Conservation (phyloP, 169 alveolate species). For the Blepharisma undulans region DNA sequence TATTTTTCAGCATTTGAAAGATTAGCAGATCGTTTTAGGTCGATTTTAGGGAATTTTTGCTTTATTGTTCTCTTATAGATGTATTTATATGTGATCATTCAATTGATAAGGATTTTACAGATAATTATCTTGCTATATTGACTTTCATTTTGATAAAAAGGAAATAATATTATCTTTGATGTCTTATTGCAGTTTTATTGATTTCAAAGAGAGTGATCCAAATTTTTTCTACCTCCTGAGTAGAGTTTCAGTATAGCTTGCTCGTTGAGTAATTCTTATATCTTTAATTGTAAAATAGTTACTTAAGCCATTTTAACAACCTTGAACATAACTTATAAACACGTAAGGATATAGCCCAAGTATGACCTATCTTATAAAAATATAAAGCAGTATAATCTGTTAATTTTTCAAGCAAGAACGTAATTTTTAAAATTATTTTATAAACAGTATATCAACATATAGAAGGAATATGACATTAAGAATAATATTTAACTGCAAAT, state of each 20-base stretch:
- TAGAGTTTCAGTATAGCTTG: neutral
- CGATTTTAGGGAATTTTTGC: neutral
- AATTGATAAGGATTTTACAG: neutral
- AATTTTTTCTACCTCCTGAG: neutral
- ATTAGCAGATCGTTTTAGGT: neutral
- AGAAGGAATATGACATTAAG: too few relatives aligned
- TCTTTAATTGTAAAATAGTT: neutral
- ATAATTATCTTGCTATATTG: neutral
- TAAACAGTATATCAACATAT: too few relatives aligned
- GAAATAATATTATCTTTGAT: neutral
- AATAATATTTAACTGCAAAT: too few relatives aligned
- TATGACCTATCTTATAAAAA: too few relatives aligned
- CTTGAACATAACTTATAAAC: neutral
- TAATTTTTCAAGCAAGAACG: too few relatives aligned
- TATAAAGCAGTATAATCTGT: too few relatives aligned
- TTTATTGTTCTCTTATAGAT: neutral
- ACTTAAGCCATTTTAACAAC: neutral
- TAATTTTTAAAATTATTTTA: too few relatives aligned
- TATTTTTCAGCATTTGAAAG: neutral
- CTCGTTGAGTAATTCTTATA: neutral
- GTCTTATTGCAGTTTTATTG: neutral
- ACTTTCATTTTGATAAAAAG: slow-evolving; percentile 4
- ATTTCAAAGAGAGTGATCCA: neutral
- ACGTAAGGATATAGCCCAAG: neutral
- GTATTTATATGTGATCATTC: neutral